A percentile compares a stretch with the other conserved stretches of the same genome.
phyloP scores from a whole-genome alignment of 805 yeast species.

The Torulaspora delbrueckii region DNA sequence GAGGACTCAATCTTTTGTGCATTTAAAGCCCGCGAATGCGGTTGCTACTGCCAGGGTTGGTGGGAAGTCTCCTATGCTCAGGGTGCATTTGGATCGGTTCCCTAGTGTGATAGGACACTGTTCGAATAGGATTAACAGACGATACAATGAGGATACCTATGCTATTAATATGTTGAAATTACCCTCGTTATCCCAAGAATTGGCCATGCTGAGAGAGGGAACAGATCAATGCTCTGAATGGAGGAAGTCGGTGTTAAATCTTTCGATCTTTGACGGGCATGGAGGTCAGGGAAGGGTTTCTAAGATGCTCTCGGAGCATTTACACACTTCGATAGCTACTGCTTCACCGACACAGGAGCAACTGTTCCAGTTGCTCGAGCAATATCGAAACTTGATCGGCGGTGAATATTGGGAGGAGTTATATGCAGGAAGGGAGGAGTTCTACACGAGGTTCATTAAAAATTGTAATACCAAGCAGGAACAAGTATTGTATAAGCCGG shows the following conservation, averaged over 20 bases:
- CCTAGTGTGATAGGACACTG: slow-evolving; percentile 62
- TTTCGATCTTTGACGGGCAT: slow-evolving; percentile 88
- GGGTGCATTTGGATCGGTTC: slow-evolving; percentile 27
- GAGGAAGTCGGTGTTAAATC: slow-evolving; percentile 48
- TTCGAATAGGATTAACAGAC: slow-evolving; percentile 68
- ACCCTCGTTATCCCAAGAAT: slow-evolving; percentile 34
- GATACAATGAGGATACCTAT: slow-evolving; percentile 76
- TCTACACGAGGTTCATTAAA: slow-evolving; percentile 35
- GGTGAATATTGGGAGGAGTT: slow-evolving; percentile 84
- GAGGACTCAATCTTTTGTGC: slow-evolving; percentile 23
- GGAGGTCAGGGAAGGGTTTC: slow-evolving; percentile 75
- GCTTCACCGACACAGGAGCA: slow-evolving; percentile 32
- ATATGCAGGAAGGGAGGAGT: slow-evolving; percentile 43
- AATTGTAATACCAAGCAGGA: slow-evolving; percentile 36
- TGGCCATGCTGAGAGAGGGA: slow-evolving; percentile 20
- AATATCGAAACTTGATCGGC: slow-evolving; percentile 59
- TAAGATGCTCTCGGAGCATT: slow-evolving; percentile 48
- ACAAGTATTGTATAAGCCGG: slow-evolving; percentile 25
- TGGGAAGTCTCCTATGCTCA: slow-evolving; percentile 15
- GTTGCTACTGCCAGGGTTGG: slow-evolving; percentile 1
- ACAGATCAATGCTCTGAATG: slow-evolving; percentile 6
- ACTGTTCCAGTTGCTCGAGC: slow-evolving; percentile 43
- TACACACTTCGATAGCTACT: slow-evolving; percentile 51
- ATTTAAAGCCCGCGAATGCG: slow-evolving; percentile 21
- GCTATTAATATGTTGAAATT: slow-evolving; percentile 57